A percentile compares a stretch with the other conserved stretches of the same genome.
These are phyloP conservation scores for Dipteronia sinensis DNA, from an alignment of 345 rosid genomes.

Conservation along the genomic window DNA sequence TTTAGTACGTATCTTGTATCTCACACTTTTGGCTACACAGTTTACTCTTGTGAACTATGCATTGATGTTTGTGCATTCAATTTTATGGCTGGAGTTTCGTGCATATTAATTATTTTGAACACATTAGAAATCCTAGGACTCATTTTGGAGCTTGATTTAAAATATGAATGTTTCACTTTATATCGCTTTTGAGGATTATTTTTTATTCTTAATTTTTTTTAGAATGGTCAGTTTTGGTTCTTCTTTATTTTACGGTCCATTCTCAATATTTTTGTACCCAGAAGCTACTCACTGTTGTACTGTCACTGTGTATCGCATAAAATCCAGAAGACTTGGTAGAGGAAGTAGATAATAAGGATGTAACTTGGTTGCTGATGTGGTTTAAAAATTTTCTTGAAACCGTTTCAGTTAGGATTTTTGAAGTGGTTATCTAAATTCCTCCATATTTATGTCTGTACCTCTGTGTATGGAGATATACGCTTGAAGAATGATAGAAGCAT, in stretches of 20 bases:
- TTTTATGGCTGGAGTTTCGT: constrained; percentile 3
- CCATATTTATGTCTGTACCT: background rate
- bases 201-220: background rate
- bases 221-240: background rate
- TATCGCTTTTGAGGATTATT: background rate
- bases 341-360: background rate
- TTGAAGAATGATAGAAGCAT: too few species aligned
- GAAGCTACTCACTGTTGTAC: background rate
- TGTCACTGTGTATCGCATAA: background rate
- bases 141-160: background rate
- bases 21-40: background rate
- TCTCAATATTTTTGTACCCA: background rate
- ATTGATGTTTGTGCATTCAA: background rate
- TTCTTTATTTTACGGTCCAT: background rate
- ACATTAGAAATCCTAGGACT: background rate
- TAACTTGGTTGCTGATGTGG: background rate
- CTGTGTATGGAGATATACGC: too few species aligned
- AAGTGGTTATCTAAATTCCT: background rate
- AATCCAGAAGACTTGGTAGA: background rate
- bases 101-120: background rate
- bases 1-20: constrained; percentile 47
- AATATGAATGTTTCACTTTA: background rate
- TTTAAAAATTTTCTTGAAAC: background rate
- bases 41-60: background rate
- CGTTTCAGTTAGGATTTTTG: background rate